phyloP scores from a whole-genome alignment of 495 filamentous ascomycete genomes.

The Chaetomium fimeti region DNA sequence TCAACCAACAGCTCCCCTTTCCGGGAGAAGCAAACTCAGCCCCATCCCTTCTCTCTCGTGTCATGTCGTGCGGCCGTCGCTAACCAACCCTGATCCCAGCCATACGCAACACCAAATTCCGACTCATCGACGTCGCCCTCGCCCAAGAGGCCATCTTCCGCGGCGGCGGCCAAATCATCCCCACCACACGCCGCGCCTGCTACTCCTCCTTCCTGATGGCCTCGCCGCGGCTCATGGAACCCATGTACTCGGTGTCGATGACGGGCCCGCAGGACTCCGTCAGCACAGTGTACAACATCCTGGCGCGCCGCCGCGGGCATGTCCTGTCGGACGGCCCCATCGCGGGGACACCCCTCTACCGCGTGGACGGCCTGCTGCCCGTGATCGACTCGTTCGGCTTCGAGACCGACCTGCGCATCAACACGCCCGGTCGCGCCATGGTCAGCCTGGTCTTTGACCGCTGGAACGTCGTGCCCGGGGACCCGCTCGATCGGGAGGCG shows the following conservation, averaged over 20 bases:
- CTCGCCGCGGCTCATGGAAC: constrained; percentile 92
- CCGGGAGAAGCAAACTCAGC: background rate
- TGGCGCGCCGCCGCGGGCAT: constrained; percentile 84
- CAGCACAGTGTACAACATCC: constrained; percentile 82
- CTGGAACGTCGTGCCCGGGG: constrained; percentile 92
- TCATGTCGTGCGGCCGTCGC: background rate
- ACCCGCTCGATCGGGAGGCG: constrained; percentile 85
- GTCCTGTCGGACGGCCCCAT: constrained; percentile 91
- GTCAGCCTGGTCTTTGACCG: constrained; percentile 92
- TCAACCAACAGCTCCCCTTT: constrained; percentile 12
- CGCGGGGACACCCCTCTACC: constrained; percentile 92
- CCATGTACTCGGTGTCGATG: constrained; percentile 87
- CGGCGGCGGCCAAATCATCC: constrained; percentile 95
- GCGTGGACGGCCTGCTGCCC: constrained; percentile 83
- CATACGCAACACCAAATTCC: constrained; percentile 95
- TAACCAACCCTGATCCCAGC: constrained; percentile 48
- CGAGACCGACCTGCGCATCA: constrained; percentile 93
- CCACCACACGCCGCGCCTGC: constrained; percentile 83
- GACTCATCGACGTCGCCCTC: constrained; percentile 84
- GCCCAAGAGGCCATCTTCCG: constrained; percentile 88
- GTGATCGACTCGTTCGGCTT: constrained; percentile 98
- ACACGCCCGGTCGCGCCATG: constrained; percentile 89
- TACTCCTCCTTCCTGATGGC: constrained; percentile 97
- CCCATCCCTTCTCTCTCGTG: background rate
- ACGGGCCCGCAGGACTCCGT: constrained; percentile 90